Conservation (phyloP, 805 yeast genomes). For the Yarrowia porcina region DNA sequence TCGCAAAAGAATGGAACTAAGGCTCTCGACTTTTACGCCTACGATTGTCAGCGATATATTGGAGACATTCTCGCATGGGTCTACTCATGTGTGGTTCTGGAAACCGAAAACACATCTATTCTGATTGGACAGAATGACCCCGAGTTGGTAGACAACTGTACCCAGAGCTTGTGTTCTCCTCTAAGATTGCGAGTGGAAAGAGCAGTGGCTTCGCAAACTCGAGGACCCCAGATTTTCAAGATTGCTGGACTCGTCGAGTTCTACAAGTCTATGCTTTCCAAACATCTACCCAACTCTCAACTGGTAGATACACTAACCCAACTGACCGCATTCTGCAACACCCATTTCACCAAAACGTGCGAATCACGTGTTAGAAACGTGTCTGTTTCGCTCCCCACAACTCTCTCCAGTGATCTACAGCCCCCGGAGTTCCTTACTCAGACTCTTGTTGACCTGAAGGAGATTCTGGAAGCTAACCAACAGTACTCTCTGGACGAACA, state of each 20-base stretch:
- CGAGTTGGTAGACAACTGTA: constrained; percentile 48
- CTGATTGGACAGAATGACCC: constrained; percentile 48
- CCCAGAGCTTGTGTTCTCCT: constrained; percentile 57
- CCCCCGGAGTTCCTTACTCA: constrained; percentile 82
- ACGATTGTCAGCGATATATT: constrained; percentile 76
- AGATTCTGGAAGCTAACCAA: constrained; percentile 48
- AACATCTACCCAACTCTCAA: constrained; percentile 39
- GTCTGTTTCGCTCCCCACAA: constrained; percentile 35
- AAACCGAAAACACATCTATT: constrained; percentile 67
- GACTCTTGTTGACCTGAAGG: constrained; percentile 59
- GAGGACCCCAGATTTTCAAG: constrained; percentile 53
- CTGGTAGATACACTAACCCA: constrained; percentile 32
- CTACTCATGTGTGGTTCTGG: constrained; percentile 83
- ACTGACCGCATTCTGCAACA: constrained; percentile 41
- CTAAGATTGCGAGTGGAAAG: constrained; percentile 65
- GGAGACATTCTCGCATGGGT: constrained; percentile 88
- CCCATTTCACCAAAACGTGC: constrained; percentile 43
- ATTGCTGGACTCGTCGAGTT: constrained; percentile 62
- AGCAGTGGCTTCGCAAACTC: constrained; percentile 60
- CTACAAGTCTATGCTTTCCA: constrained; percentile 62
- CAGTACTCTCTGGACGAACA: constrained; percentile 22
- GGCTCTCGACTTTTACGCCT: constrained; percentile 63
- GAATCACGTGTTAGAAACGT: constrained; percentile 40
- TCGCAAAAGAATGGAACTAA: constrained; percentile 35
- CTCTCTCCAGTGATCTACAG: constrained; percentile 47